phyloP scores from a whole-genome alignment of 768 basidiomycete species.

The Termitomyces sp. region DNA sequence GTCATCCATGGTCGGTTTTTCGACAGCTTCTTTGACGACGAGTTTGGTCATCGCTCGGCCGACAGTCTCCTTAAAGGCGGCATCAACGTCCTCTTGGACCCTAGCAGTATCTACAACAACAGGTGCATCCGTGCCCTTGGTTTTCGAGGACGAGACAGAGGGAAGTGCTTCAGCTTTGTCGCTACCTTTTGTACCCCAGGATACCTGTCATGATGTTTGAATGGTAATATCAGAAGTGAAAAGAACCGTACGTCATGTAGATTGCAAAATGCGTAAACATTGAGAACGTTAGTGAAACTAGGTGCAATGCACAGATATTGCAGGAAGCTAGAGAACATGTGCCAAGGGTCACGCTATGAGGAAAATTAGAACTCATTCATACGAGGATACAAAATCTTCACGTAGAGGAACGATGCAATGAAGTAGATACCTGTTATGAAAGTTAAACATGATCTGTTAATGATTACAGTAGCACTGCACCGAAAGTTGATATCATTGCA shows the following conservation, averaged over 20 bases:
- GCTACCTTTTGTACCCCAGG: constrained; percentile 93
- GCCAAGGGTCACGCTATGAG: constrained; percentile 88
- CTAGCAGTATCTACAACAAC: constrained; percentile 85
- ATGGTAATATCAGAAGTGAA: neutral
- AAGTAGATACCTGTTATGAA: constrained; percentile 65
- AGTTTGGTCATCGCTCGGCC: constrained; percentile 79
- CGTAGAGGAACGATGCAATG: constrained; percentile 78
- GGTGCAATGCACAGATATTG: constrained; percentile 90
- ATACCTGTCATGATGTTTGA: constrained; percentile 41
- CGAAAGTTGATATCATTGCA: constrained; percentile 85
- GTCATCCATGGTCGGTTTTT: constrained; percentile 85
- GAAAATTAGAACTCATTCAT: neutral
- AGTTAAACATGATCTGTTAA: neutral
- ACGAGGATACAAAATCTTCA: constrained; percentile 30
- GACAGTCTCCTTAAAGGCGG: constrained; percentile 87
- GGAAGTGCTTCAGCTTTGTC: constrained; percentile 93
- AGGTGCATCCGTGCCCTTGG: constrained; percentile 63
- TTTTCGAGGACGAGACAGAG: constrained; percentile 80
- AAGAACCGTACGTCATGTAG: constrained; percentile 67
- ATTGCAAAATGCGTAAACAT: constrained; percentile 97
- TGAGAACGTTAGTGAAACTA: constrained; percentile 91
- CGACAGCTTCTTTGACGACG: constrained; percentile 54
- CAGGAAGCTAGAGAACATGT: constrained; percentile 91
- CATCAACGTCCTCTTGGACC: constrained; percentile 85
- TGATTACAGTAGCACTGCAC: constrained; percentile 27